Conservation (phyloP, 768 basidiomycete genomes). For the Infundibulicybe gibba region DNA sequence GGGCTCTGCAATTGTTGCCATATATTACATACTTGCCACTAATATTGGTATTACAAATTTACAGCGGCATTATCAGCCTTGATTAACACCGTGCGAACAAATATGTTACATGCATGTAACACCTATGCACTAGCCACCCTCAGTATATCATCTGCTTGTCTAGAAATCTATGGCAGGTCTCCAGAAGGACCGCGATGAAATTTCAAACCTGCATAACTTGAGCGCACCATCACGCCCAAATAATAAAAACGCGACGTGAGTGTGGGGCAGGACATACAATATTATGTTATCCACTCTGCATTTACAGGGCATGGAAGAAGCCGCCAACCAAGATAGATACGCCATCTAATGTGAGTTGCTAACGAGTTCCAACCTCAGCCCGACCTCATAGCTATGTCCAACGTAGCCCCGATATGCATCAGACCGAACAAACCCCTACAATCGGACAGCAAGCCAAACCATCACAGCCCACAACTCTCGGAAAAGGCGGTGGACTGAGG, state of each 20-base stretch:
- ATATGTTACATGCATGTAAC: too few species aligned
- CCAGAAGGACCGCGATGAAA: not conserved
- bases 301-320: constrained; percentile 10
- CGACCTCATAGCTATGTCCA: not conserved
- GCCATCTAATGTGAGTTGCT: constrained; percentile 5
- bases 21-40: too few species aligned
- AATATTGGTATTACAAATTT: too few species aligned
- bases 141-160: too few species aligned
- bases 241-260: not conserved
- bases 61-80: too few species aligned
- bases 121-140: too few species aligned
- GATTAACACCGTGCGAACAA: too few species aligned
- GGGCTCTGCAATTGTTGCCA: too few species aligned
- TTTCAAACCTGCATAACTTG: not conserved
- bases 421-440: not conserved
- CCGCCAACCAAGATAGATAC: constrained; percentile 9
- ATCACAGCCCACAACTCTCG: not conserved
- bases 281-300: not conserved
- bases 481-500: too few species aligned
- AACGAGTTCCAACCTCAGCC: not conserved
- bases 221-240: not conserved
- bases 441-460: not conserved
- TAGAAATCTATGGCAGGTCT: not conserved
- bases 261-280: not conserved
- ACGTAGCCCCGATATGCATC: not conserved